A percentile compares a stretch with the other conserved stretches of the same genome.
phyloP scores from a whole-genome alignment of 2,329 filamentous ascomycete genomes.

The Lomentospora prolificans region DNA sequence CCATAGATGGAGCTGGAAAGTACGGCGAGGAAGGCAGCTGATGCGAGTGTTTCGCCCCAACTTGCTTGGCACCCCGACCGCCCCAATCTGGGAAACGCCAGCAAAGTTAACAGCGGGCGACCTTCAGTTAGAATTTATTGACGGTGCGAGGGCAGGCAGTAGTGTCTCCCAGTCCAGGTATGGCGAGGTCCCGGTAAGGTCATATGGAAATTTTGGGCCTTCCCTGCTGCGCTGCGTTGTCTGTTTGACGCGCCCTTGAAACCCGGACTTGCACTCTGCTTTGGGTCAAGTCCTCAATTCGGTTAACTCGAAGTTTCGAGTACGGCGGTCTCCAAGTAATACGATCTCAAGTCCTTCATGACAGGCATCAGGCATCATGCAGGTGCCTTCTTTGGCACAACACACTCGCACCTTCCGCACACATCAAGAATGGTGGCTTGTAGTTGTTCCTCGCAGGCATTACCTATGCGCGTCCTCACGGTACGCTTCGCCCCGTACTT shows the following conservation, averaged over 20 bases:
- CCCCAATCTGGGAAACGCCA: too few species aligned
- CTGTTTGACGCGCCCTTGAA: background rate
- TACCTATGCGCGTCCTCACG: background rate
- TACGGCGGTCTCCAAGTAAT: too few species aligned
- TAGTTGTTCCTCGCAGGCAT: too few species aligned
- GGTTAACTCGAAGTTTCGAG: background rate
- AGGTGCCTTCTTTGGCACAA: background rate
- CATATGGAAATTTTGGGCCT: background rate
- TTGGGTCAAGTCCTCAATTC: background rate
- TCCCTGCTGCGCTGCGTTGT: background rate
- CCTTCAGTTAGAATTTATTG: background rate
- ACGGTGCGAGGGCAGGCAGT: background rate
- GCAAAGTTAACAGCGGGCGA: too few species aligned
- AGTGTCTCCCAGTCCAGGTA: background rate
- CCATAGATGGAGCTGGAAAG: too few species aligned
- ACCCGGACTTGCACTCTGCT: background rate
- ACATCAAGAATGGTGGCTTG: too few species aligned
- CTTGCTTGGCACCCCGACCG: too few species aligned
- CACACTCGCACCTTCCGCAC: too few species aligned
- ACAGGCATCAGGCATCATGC: constrained; percentile 1
- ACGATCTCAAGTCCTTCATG: background rate
- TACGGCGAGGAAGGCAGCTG: too few species aligned
- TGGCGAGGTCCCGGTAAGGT: background rate
- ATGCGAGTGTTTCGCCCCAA: too few species aligned
- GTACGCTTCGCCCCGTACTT: background rate